Base-by-base conservation (phyloP, 352 stramenopile species). In the Saprolegnia diclina region DNA sequence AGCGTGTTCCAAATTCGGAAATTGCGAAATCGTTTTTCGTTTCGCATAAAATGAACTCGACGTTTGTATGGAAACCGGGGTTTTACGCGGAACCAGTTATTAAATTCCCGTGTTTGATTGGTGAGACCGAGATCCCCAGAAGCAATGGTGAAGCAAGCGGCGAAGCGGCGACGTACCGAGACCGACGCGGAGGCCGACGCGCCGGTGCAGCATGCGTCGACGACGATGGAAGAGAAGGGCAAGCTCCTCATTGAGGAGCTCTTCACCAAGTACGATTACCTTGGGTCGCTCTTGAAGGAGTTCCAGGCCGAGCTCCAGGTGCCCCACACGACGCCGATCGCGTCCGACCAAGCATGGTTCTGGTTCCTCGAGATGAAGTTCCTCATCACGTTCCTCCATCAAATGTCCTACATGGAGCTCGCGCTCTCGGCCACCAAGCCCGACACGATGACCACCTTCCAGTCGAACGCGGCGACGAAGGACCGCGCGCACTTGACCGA, bases 371-470 rank as follows among this genome's bases (percentile, higher is more conserved):
- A 94, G 74, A 81, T 92, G 83, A 80, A 85, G 37, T 92, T 85
- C 72, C 74, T 92, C 68, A 79, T 92, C 42, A 71, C 88, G 24
- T 94, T 94, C 62, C 75, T 94, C 29, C 89, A 91, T 70, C 83
- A 94, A 70, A 83, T 94, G 75, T 82, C 85, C 38, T 92, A 92
- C 56, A 88, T 92, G 77, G 85, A 94, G 77, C 91, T 94, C 65
- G 88, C 82, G 10, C 73, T 91, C 74, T 91, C 81, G 46, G 82
- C 90, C 29, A 94, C 85, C 32, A 91, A 92, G 65, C 83, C 85
- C 1, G 85, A 94, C 68, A 81, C 79, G 32, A 77, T 90, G 57
- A 88, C 83, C 0, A 45, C 77, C 21, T 64, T 67, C 9, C 38
- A 37, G 16, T 19, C 67, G 18, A 44, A 46, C 18, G 5, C 67